Percentiles rank a stretch among this genome's conserved stretches.
These are phyloP conservation scores for Dioscorea zingiberensis DNA, from an alignment of 106 monocot species.

Conservation along the genomic window DNA sequence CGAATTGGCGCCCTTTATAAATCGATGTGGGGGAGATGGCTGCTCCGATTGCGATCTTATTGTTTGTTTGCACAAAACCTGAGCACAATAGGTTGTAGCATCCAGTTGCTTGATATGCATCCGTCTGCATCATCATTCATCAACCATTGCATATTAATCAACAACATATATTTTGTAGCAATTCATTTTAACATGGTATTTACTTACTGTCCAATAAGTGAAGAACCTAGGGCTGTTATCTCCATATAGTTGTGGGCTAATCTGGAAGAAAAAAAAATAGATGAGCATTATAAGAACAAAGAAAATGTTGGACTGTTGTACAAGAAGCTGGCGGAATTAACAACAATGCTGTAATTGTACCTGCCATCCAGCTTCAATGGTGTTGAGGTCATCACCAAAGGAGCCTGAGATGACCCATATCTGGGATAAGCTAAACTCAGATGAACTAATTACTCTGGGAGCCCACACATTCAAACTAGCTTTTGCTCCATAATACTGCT, in stretches of 20 bases:
- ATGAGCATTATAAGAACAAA: too few species aligned
- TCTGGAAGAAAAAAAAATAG: constrained; percentile 28
- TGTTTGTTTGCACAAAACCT: constrained; percentile 80
- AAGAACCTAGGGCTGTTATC: constrained; percentile 86
- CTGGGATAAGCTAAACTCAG: constrained; percentile 91
- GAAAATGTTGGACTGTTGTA: too few species aligned
- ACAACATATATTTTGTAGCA: too few species aligned
- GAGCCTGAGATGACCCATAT: constrained; percentile 88
- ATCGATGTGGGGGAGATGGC: constrained; percentile 64
- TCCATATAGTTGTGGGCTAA: constrained; percentile 85
- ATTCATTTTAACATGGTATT: not conserved
- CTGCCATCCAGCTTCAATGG: constrained; percentile 98
- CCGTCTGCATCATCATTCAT: constrained; percentile 33
- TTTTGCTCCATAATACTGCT: constrained; percentile 76
- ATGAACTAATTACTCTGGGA: constrained; percentile 43
- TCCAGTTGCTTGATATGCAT: constrained; percentile 82
- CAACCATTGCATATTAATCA: not conserved
- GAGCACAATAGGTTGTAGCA: constrained; percentile 91
- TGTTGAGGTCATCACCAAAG: constrained; percentile 80
- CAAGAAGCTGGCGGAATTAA: too few species aligned
- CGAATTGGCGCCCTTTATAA: constrained; percentile 58
- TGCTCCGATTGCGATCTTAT: constrained; percentile 71
- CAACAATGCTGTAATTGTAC: constrained; percentile 14
- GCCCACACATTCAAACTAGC: constrained; percentile 87
- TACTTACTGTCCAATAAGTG: constrained; percentile 94